Conservation (phyloP, 345 rosid genomes). For the Dipteronia sinensis region DNA sequence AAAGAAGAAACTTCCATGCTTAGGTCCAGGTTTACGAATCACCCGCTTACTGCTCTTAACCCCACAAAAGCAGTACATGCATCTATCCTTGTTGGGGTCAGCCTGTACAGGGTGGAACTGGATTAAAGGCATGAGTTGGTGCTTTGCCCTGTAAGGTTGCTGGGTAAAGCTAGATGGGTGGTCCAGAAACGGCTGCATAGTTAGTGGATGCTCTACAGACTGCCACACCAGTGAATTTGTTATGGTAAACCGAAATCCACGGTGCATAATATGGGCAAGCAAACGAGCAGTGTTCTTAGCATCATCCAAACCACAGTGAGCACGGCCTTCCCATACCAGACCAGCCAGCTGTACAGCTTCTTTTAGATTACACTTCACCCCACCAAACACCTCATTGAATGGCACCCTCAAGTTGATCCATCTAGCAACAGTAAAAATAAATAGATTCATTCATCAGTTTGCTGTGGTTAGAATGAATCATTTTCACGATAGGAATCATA, state of each 20-base stretch:
- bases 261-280: conserved; percentile 45
- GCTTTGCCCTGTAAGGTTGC: conserved; percentile 29
- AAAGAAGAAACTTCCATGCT: conserved; percentile 49
- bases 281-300: conserved; percentile 60
- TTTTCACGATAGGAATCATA: neutral
- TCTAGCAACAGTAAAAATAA: conserved; percentile 27
- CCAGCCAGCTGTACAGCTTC: conserved; percentile 57
- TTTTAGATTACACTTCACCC: conserved; percentile 44
- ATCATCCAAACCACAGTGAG: conserved; percentile 58
- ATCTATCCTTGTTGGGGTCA: conserved; percentile 17
- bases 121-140: conserved; percentile 25
- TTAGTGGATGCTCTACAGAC: conserved; percentile 23
- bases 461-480: neutral
- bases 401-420: conserved; percentile 66
- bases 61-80: conserved; percentile 44
- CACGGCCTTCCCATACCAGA: conserved; percentile 54
- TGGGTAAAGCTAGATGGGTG: conserved; percentile 16
- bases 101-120: conserved; percentile 35
- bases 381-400: conserved; percentile 48
- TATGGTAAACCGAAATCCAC: conserved; percentile 48
- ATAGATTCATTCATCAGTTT: neutral
- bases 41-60: conserved; percentile 49
- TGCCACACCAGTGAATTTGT: conserved; percentile 53
- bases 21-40: conserved; percentile 55
- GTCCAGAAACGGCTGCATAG: conserved; percentile 29